Base-by-base conservation (phyloP, 495 filamentous ascomycete genomes). In the Clohesyomyces aquaticus region DNA sequence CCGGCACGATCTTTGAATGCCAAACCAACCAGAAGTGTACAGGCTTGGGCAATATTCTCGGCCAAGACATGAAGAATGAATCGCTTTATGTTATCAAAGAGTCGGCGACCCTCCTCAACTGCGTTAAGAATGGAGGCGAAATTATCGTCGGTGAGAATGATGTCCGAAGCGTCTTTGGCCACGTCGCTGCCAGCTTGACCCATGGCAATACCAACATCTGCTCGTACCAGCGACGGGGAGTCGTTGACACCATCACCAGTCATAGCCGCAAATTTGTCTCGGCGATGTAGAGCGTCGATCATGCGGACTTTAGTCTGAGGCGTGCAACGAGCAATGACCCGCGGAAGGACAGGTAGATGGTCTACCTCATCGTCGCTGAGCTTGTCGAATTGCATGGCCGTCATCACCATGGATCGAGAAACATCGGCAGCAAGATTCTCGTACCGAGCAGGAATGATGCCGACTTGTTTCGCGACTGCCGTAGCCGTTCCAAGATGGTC, bases 211-310 rank as follows among this genome's bases (percentile, higher is more conserved):
- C 90, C 90, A 41, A 93, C 83, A 75, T 95, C 90, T 16, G 91
- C 89, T 22, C 84, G 81, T 70, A 89, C 90, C 19, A 95, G 76
- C 1, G 88, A 88, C 1, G 91, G 89, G 3, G 88, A 86, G 72
- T 93, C 91, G 70, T 95, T 95, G 59, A 93, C 90, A 56, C 91
- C 90, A 59, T 93, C 90, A 71, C 91, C 90, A 16, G 90, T 92
- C 61, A 94, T 90, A 27, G 87, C 89, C 16, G 83, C 87, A 63
- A 88, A 87, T n/a, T n/a, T n/a, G n/a, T n/a, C n/a, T 50, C 86
- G 53, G 12, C 87, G 82, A 61, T 89, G 87, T 54, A 91, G 73
- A 4, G 87, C 86, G 51, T 90, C 84, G 27, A 93, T 87, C 84
- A 91, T 90, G 50, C 88, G 85, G 76, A 73, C 3, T 80, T n/a